phyloP scores from a whole-genome alignment of 1,284 basidiomycete species.

The Apiotrichum gamsii region DNA sequence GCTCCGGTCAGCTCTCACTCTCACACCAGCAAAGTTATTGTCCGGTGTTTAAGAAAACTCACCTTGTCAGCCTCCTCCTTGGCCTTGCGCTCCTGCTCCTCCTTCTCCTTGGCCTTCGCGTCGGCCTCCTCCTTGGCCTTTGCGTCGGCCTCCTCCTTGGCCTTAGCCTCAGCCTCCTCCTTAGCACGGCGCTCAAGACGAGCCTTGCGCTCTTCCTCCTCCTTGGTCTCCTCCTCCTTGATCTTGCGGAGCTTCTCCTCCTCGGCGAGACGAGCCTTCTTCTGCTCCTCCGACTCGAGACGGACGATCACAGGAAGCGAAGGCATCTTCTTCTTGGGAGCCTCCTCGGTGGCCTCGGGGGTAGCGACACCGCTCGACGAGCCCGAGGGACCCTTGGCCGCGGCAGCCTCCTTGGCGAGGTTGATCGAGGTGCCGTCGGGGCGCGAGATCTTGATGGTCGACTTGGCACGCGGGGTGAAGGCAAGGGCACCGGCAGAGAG shows the following conservation, averaged over 20 bases:
- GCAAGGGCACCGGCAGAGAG: conserved; percentile 34
- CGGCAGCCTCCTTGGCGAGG: conserved; percentile 34
- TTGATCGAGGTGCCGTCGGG: conserved; percentile 44
- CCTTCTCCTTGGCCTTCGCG: conserved; percentile 20
- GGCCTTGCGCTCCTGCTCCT: conserved; percentile 13
- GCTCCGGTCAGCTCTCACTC: conserved; percentile 48
- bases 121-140: conserved; percentile 44
- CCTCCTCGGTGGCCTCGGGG: conserved; percentile 22
- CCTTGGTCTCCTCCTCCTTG: conserved; percentile 37
- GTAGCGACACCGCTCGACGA: conserved; percentile 23
- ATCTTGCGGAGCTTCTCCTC: conserved; percentile 39
- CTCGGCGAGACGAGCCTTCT: conserved; percentile 43
- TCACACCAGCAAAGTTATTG: not conserved
- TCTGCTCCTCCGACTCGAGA: conserved; percentile 52
- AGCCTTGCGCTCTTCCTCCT: conserved; percentile 44
- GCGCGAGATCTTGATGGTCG: conserved; percentile 42
- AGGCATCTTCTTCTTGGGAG: conserved; percentile 31
- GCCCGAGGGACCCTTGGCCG: conserved; percentile 23
- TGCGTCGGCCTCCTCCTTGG: conserved; percentile 47
- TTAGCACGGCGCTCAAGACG: conserved; percentile 30
- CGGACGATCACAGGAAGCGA: conserved; percentile 44
- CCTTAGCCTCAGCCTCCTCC: conserved; percentile 27
- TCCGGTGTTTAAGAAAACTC: not conserved
- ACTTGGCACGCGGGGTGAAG: conserved; percentile 36
- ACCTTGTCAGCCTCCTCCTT: conserved; percentile 19